Evolutionary conservation across 139 green algal genomes (phyloP).

Genomic region (Chlamydomonas eustigma): DNA sequence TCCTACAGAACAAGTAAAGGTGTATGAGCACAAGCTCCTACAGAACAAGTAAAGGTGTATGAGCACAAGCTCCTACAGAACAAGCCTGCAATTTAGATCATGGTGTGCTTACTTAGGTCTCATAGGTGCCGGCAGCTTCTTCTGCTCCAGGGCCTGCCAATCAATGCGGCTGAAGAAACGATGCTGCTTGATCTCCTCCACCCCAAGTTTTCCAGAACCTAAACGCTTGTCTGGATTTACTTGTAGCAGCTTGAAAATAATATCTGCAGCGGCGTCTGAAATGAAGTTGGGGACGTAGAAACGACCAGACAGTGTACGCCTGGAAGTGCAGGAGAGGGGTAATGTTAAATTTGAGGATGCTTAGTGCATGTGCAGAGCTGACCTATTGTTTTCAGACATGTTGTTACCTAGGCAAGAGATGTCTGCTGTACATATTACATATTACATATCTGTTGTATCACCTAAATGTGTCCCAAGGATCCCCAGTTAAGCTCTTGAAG

Average conservation of each 20-base stretch:
- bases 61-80: too few relatives aligned
- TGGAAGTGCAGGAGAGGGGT: too few relatives aligned
- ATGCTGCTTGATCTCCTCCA: constrained; percentile 63
- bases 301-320: constrained; percentile 60
- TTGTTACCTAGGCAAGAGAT: too few relatives aligned
- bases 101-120: constrained; percentile 24
- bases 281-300: constrained; percentile 74
- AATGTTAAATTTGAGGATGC: too few relatives aligned
- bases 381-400: too few relatives aligned
- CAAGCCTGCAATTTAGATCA: too few relatives aligned
- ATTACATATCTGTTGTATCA: too few relatives aligned
- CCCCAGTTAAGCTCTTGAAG: constrained; percentile 63
- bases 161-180: constrained; percentile 62
- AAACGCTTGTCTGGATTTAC: constrained; percentile 66
- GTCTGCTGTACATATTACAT: too few relatives aligned
- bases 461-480: constrained; percentile 71
- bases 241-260: constrained; percentile 77
- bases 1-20: too few relatives aligned
- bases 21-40: too few relatives aligned
- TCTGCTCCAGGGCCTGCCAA: constrained; percentile 56
- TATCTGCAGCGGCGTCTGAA: constrained; percentile 57
- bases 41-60: too few relatives aligned
- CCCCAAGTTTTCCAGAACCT: constrained; percentile 44
- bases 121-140: constrained; percentile 54
- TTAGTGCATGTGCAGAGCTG: too few relatives aligned